Conservation (phyloP, 345 rosid genomes). For the Stellera chamaejasme region DNA sequence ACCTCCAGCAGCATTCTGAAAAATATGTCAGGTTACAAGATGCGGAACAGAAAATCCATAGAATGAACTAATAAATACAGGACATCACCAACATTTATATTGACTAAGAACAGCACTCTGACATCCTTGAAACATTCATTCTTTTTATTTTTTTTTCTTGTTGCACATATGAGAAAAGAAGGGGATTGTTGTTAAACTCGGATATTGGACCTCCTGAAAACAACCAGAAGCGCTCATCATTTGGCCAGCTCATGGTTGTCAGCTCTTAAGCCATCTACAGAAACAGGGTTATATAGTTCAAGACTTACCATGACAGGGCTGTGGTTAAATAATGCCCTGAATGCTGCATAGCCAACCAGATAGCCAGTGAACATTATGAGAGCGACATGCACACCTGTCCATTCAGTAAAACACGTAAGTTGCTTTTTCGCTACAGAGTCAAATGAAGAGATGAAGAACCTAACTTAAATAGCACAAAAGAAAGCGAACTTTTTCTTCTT, state of each 20-base stretch:
- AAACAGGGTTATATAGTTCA: neutral
- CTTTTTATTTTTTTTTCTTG: neutral
- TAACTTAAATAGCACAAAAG: neutral
- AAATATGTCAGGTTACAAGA: neutral
- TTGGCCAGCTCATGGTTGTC: too few relatives aligned
- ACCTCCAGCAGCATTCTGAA: slow-evolving; percentile 93
- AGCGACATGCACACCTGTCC: slow-evolving; percentile 76
- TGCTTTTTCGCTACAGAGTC: too few relatives aligned
- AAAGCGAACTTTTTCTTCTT: neutral
- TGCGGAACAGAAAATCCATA: neutral
- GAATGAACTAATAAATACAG: neutral
- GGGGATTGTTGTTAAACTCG: too few relatives aligned
- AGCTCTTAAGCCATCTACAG: neutral
- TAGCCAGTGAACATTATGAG: slow-evolving; percentile 94
- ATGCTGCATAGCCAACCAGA: slow-evolving; percentile 69
- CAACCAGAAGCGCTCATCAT: neutral
- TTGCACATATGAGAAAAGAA: too few relatives aligned
- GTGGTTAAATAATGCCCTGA: slow-evolving; percentile 79
- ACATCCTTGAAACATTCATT: neutral
- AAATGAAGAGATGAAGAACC: neutral
- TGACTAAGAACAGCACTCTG: neutral
- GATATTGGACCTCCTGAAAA: neutral
- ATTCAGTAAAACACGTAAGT: too few relatives aligned
- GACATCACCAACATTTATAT: neutral
- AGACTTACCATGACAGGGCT: slow-evolving; percentile 54